phyloP scores from a whole-genome alignment of 2,329 filamentous ascomycete genomes.

The Penicillium freii region DNA sequence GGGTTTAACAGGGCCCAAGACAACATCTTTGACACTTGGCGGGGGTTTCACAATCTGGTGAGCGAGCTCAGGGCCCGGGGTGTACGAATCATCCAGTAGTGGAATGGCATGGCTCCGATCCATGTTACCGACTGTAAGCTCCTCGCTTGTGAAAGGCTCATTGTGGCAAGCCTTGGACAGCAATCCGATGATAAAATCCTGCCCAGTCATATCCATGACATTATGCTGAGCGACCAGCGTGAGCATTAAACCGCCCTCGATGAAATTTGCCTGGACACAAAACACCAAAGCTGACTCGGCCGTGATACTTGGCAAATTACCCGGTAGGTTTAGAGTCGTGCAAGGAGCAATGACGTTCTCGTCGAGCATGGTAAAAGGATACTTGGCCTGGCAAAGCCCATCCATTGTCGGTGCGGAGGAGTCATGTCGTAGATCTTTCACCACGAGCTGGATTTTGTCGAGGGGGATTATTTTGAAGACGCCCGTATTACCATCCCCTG shows the following conservation, averaged over 20 bases:
- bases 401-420: slow-evolving; percentile 40
- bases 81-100: slow-evolving; percentile 39
- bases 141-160: slow-evolving; percentile 47
- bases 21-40: neutral
- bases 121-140: slow-evolving; percentile 46
- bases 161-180: slow-evolving; percentile 49
- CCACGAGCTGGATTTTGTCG: slow-evolving; percentile 35
- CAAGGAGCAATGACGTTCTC: slow-evolving; percentile 46
- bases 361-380: slow-evolving; percentile 51
- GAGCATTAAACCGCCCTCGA: slow-evolving; percentile 51
- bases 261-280: slow-evolving; percentile 50
- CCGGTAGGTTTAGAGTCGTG: slow-evolving; percentile 28
- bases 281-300: slow-evolving; percentile 42
- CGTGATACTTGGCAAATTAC: slow-evolving; percentile 32
- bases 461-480: slow-evolving; percentile 42
- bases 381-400: slow-evolving; percentile 38
- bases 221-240: slow-evolving; percentile 51
- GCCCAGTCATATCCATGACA: slow-evolving; percentile 53
- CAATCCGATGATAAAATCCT: slow-evolving; percentile 48
- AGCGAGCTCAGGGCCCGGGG: slow-evolving; percentile 40
- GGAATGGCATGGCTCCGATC: slow-evolving; percentile 40
- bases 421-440: slow-evolving; percentile 48
- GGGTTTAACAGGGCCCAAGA: neutral
- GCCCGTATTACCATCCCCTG: slow-evolving; percentile 29
- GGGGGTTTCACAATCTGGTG: slow-evolving; percentile 31